Evolutionary conservation across 306 rosid genomes (phyloP), one percentile per base, ranked within the genome.

Genomic region (Clitoria ternatea): DNA sequence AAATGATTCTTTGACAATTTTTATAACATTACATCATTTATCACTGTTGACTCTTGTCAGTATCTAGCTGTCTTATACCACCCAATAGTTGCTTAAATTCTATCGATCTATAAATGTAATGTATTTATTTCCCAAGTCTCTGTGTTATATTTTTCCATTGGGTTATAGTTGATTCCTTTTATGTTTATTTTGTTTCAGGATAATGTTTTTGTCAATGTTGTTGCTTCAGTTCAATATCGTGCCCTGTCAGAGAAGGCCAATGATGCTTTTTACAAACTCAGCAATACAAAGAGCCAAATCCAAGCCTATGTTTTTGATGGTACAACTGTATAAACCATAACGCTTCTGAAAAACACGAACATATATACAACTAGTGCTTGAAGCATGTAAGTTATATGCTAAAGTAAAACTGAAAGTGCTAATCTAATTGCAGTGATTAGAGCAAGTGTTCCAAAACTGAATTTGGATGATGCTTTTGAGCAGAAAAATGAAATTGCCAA

Each of bases 221-320:
- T 90, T 60, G 96, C 96, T 15, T 87, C 96, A 7, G 74, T 85
- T 60, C 96, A 90, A 71, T 87, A 87, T 47, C 92, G 89, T 45
- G 90, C 96, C 22, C 69, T 87, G 77, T 88, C 88, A 20, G 77
- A 85, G 70, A 90, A 90, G 53, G 91, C 88, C 19, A 69, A 12
- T 2, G 96, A 90, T 80, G 93, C 96, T 24, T 90, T 87, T 77
- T 90, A 85, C 84, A 85, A 82, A 68, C 89, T 88, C 7, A 85
- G 81, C 82, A 83, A 89, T 79, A 87, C 92, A 57, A 85, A 85
- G 69, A 36, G 80, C 30, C 96, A 87, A 78, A 89, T 89, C 74
- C 96, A 89, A 79, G 90, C 92, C 19, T 85, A 87, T 61, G 96
- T 87, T 53, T 89, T 87, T 82, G 89, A 85, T 60, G 92, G 96